A percentile compares a stretch with the other conserved stretches of the same genome.
Conservation (phyloP, 2,329 filamentous ascomycete species). For the Ceratocystis diversiconidia region DNA sequence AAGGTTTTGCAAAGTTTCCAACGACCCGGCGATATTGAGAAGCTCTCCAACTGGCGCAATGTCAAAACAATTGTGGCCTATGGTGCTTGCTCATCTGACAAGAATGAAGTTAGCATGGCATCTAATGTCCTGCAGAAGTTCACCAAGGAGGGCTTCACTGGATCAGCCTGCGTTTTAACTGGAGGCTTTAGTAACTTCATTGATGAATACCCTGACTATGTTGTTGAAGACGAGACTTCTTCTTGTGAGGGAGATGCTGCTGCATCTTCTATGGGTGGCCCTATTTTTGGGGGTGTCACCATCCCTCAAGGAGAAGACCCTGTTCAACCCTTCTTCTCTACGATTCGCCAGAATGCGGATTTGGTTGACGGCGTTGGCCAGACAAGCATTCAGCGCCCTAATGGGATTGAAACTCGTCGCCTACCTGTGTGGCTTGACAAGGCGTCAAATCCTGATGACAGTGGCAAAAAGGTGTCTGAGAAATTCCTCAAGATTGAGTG, state of each 20-base stretch:
- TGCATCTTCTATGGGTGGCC: constrained; percentile 30
- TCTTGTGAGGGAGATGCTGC: constrained; percentile 28
- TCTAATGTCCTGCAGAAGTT: constrained; percentile 92
- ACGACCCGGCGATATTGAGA: constrained; percentile 50
- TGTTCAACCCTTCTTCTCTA: constrained; percentile 77
- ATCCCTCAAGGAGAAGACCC: constrained; percentile 54
- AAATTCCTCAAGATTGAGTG: constrained; percentile 75
- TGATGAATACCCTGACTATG: constrained; percentile 46
- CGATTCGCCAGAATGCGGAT: constrained; percentile 94
- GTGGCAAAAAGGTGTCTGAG: constrained; percentile 67
- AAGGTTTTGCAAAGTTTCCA: constrained; percentile 83
- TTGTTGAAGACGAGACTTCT: constrained; percentile 38
- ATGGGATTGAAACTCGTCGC: constrained; percentile 32
- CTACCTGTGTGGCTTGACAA: constrained; percentile 67
- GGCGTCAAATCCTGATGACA: constrained; percentile 51
- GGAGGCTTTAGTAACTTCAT: constrained; percentile 72
- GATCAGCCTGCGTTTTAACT: constrained; percentile 58
- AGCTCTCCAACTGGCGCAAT: constrained; percentile 62
- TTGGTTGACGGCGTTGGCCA: constrained; percentile 86
- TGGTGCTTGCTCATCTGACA: constrained; percentile 59
- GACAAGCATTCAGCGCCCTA: constrained; percentile 40
- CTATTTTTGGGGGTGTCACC: constrained; percentile 78
- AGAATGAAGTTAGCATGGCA: constrained; percentile 67
- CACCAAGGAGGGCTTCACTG: constrained; percentile 64
- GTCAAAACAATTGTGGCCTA: constrained; percentile 75